Conservation (phyloP, 1,139 yeast species). For the Taphrina wiesneri region DNA sequence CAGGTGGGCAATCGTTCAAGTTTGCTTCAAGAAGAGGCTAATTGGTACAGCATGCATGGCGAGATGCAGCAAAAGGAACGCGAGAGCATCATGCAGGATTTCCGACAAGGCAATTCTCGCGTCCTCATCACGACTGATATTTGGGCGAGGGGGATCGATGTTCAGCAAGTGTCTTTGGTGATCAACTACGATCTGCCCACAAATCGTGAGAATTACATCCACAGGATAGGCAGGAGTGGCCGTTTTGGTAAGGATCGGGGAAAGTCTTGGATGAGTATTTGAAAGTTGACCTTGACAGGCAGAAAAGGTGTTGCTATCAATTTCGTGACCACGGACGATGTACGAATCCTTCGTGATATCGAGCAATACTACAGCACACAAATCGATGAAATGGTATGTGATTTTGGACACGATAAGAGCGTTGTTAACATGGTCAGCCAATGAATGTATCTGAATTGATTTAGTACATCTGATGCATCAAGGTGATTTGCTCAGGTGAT, state of each 20-base stretch:
- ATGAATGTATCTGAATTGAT: slow-evolving; percentile 16
- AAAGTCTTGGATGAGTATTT: background rate
- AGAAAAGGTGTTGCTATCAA: slow-evolving; percentile 99
- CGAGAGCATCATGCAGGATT: slow-evolving; percentile 97
- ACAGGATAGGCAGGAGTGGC: slow-evolving; percentile 99
- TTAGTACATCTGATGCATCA: background rate
- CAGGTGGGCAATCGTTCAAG: slow-evolving; percentile 42
- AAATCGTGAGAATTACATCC: slow-evolving; percentile 97
- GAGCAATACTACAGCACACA: slow-evolving; percentile 98
- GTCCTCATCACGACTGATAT: slow-evolving; percentile 95
- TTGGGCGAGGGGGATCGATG: slow-evolving; percentile 99
- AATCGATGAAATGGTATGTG: slow-evolving; percentile 75
- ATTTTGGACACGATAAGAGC: background rate
- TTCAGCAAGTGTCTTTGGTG: slow-evolving; percentile 97
- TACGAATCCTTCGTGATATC: slow-evolving; percentile 92
- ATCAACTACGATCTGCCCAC: slow-evolving; percentile 97
- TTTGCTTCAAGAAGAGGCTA: background rate
- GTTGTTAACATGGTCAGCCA: background rate
- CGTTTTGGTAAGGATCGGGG: slow-evolving; percentile 63
- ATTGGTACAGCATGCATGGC: slow-evolving; percentile 70
- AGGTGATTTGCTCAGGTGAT: background rate
- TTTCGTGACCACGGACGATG: slow-evolving; percentile 89
- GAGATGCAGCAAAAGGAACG: slow-evolving; percentile 96
- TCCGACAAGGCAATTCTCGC: slow-evolving; percentile 98
- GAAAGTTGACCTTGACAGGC: slow-evolving; percentile 46